Base-by-base conservation (phyloP, 2,329 filamentous ascomycete species). In the Nemania sp. region DNA sequence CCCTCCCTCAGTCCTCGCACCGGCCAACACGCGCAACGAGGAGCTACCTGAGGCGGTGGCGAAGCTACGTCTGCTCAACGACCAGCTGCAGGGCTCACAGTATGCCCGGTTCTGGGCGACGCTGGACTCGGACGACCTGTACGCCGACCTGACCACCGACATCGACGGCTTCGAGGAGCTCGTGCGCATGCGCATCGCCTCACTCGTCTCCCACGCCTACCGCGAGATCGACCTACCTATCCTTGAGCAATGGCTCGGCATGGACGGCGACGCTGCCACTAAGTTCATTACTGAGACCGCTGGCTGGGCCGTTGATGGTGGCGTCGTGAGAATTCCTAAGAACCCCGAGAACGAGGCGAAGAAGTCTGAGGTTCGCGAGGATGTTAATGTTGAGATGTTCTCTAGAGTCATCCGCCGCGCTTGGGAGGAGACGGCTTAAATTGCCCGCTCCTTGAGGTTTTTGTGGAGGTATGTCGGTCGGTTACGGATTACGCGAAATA, bases 261-360 rank as follows among this genome's bases (percentile, higher is more conserved):
- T 94, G 69, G 88, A 87, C 77, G 87, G 88, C 69, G 89, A 90
- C 58, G 86, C 86, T 38, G 88, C 93, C 57, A 85, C 87, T 75
- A 93, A 93, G 82, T 97, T 97, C 75, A 89, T 96, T 73, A 87
- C 88, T 65, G 93, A 95, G 79, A 92, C 95, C 11, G 96, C 92
- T 77, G 93, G 92, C 72, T 99, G 95, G 94, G 88, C 88, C 75
- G 86, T 98, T 49, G 91, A 93, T 66, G 85, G 86, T 69, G 83
- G 85, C 32, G 77, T 83, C 51, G 90, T 98, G 71, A 88, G 89
- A 80, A 88, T 99, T 64, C 96, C 96, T 64, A 85, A 91, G 77
- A 99, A 99, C 85, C 93, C 96, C 78, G 96, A 99, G 83, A 98
- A 98, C 80, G 95, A 98, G 88, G 96, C 94, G 52, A 93, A 97